Evolutionary conservation across 306 rosid genomes (phyloP), one percentile per base, ranked within the genome.

Genomic region (Astragalus glycyphyllos): DNA sequence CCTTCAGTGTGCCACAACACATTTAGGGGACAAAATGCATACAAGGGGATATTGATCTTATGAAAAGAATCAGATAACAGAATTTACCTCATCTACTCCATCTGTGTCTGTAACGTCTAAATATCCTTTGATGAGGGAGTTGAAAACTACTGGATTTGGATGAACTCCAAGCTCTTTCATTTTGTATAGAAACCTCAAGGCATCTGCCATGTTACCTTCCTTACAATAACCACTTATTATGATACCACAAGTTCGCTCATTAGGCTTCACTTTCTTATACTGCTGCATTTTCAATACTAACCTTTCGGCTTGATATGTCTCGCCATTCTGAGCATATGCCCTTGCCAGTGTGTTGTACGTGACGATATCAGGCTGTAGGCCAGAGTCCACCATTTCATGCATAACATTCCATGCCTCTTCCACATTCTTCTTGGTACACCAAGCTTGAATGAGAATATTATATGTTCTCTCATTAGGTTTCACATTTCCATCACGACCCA

Each of bases 191-290:
- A 90, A 91, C 76, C 85, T 89, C 83, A 94, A 61, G 71, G 98
- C 98, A 29, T 90, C 90, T 57, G 72, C 68, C 94, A 87, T 86
- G 51, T 87, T 82, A 23, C 96, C 98, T 81, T 94, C 91, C 81
- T 90, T 88, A 69, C 97, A 90, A 71, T 90, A 88, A 46, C 98
- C 98, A 14, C 84, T 82, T 23, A 87, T 78, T 53, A 94, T 80
- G 79, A 89, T 90, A 47, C 97, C 96, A 51, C 97, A 94, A 13
- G 97, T 94, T 73, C 98, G 84, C 81, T 90, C 96, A 26, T 90
- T 90, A 66, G 97, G 98, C 23, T 44, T 50, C 31, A 83, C 86
- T 65, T 84, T 83, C 56, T 83, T 75, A 69, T 71, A 73, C 78
- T 69, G 84, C 79, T 72, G 84, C 96, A 93, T 93, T 80, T 86